Evolutionary conservation across 192 early-diverging fungal genomes (phyloP), one percentile per base, ranked within the genome.

Genomic region (Umbelopsis vinacea): DNA sequence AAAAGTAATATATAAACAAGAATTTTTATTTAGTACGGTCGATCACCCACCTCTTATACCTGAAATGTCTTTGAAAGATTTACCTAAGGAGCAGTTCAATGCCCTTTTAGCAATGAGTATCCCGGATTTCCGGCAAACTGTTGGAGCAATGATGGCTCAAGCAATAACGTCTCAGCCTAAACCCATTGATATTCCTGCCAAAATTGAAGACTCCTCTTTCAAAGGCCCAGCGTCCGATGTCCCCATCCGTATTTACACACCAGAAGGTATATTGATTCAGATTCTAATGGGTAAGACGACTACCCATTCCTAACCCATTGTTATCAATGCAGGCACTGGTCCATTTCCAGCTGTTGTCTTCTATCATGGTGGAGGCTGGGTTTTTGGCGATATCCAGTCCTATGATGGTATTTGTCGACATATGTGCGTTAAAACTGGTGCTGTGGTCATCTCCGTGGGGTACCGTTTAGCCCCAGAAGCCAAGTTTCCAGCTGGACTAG

Each of bases 381-480:
- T 68, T 12, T 23, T 23, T 11, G n/a, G 45, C 9, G 17, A 46
- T 15, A 19, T 48, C 8, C 43, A 68, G 12, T 22, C 46, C 15
- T 11, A 68, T 19, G 46, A 68, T 26, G 21, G 12, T 2, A 12
- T 46, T 8, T 68, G 67, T 14, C 67, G 67, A 14, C 12, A 19
- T 4, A n/a, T 68, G 9, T 68, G 22, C 35, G 26, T 73, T 53
- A 66, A 74, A 24, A 73, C 74, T 35, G 80, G 80, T 1, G 76
- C 80, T 26, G 60, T 76, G 37, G 74, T 76, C 10, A 71, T 78
- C 10, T 76, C 77, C 12, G 45, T 76, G 1, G 80, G 73, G 10
- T 81, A 81, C 57, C 71, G 80, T 15, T 50, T 78, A 23, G 70
- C 80, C 11, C 74, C 76, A 9, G 80, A 81, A 52, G 71, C 74